A percentile compares a stretch with the other conserved stretches of the same genome.
Evolutionary conservation across 345 rosid species (phyloP).

Genomic region (Ricinus communis): DNA sequence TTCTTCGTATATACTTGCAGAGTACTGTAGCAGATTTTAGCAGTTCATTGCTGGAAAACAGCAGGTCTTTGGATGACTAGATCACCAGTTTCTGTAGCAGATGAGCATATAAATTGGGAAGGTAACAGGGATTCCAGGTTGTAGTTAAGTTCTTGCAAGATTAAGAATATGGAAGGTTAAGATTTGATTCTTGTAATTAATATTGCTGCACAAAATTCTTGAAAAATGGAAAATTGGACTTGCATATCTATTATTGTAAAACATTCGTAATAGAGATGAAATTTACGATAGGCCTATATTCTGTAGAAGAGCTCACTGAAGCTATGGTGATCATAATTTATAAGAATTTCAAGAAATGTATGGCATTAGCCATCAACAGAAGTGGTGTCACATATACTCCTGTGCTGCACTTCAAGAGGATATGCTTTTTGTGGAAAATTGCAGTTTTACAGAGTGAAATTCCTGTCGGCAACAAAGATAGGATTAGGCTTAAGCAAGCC

Average conservation of each 20-base stretch:
- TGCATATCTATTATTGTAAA: not conserved
- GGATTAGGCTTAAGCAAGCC: no score
- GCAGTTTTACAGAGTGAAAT: no score
- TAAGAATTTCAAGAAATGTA: no score
- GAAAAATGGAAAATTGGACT: constrained; percentile 1
- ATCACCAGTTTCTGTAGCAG: constrained; percentile 9
- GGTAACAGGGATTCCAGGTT: constrained; percentile 8
- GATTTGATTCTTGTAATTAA: constrained; percentile 5
- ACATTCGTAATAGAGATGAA: no score
- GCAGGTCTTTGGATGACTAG: constrained; percentile 1
- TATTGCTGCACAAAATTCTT: constrained; percentile 7
- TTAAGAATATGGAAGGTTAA: not conserved
- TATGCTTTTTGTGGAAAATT: no score
- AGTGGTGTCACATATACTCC: no score
- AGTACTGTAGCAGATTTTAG: not conserved
- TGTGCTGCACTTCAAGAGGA: no score
- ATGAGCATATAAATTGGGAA: not conserved
- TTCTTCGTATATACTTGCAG: not conserved
- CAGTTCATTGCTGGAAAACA: not conserved
- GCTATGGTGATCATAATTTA: no score
- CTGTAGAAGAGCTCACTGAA: no score
- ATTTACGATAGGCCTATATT: no score
- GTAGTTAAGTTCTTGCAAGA: constrained; percentile 1
- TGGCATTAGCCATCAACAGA: no score
- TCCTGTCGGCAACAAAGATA: no score